These are phyloP conservation scores for Pichia sp. DNA, from an alignment of 1,139 yeast species.

Conservation along the genomic window DNA sequence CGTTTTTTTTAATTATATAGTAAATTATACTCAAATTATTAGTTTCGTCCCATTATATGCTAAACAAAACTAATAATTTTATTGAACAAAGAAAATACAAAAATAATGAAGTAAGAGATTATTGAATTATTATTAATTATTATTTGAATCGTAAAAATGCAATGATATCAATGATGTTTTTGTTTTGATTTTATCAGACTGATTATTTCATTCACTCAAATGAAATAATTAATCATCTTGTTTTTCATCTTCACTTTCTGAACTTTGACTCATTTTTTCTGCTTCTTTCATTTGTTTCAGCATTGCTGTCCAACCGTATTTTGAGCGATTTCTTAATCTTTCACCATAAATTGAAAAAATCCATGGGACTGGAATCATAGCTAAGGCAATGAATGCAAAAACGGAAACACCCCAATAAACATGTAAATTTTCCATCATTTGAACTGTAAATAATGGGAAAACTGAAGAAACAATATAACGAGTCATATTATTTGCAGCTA, in stretches of 20 bases:
- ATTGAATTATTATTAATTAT: too few species aligned
- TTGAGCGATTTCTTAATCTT: constrained; percentile 43
- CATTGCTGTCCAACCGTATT: constrained; percentile 52
- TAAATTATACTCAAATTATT: too few species aligned
- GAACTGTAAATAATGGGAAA: constrained; percentile 67
- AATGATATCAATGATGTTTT: too few species aligned
- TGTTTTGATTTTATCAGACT: too few species aligned
- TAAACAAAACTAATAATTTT: too few species aligned
- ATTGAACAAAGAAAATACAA: too few species aligned
- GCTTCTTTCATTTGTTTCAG: constrained; percentile 15
- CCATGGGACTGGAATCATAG: constrained; percentile 69
- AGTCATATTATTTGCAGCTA: constrained; percentile 72
- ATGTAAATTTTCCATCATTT: constrained; percentile 60
- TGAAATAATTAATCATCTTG: background rate
- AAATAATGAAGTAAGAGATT: too few species aligned
- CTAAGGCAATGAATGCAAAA: constrained; percentile 65
- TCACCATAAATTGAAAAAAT: constrained; percentile 51
- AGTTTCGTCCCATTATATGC: too few species aligned
- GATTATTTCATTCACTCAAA: too few species aligned
- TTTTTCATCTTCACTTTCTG: background rate
- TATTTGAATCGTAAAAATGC: too few species aligned
- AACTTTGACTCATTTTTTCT: constrained; percentile 3
- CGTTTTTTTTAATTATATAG: too few species aligned
- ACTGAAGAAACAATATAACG: constrained; percentile 57
- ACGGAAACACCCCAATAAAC: constrained; percentile 76